A percentile compares a stretch with the other conserved stretches of the same genome.
Evolutionary conservation across 306 rosid species (phyloP).

Genomic region (Luffa acutangula): DNA sequence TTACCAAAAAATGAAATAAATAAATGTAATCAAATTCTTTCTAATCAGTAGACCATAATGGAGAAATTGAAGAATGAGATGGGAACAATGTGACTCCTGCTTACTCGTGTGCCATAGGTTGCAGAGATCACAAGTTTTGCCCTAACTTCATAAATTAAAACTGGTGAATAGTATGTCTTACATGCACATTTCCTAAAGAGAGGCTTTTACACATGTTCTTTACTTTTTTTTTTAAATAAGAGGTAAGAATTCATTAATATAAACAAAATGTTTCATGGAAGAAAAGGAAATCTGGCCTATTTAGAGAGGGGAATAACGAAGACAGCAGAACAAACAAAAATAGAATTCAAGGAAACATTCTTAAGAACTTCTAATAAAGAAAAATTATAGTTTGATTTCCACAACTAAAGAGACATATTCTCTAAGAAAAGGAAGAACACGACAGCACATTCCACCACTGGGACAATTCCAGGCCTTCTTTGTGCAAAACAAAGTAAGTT

Average conservation of each 20-base stretch:
- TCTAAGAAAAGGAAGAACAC: no score
- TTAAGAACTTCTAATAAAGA: not conserved
- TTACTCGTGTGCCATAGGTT: not conserved
- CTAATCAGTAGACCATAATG: not conserved
- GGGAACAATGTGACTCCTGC: not conserved
- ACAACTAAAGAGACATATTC: no score
- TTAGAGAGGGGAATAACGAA: not conserved
- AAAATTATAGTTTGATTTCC: not conserved
- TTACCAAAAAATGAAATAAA: not conserved
- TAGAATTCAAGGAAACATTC: not conserved
- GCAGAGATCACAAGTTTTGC: not conserved
- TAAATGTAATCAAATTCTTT: not conserved
- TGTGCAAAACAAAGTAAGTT: no score
- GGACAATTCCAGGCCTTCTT: no score
- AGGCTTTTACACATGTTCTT: not conserved
- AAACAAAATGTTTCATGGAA: no score
- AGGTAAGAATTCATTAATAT: no score
- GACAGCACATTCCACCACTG: no score
- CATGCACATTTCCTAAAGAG: not conserved
- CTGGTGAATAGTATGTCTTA: not conserved
- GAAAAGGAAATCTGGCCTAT: no score
- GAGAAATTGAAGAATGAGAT: not conserved
- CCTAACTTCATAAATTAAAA: slow-evolving; percentile 1
- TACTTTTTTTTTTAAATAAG: no score
- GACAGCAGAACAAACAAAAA: not conserved